Base-by-base conservation (phyloP, 2,329 filamentous ascomycete species). In the Talaromyces albobiverticillius region DNA sequence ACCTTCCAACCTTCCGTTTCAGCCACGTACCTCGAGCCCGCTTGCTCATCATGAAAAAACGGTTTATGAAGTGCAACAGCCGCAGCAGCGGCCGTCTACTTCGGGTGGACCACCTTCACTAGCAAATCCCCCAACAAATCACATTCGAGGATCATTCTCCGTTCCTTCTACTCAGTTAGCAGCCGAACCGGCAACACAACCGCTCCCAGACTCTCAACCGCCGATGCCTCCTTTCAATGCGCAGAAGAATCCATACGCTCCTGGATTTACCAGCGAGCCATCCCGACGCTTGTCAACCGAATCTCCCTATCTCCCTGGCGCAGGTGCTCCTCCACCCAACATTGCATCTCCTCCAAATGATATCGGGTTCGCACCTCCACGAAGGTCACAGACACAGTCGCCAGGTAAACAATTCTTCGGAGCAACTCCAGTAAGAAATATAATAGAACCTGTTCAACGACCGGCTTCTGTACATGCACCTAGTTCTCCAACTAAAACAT, bases 21-120 rank as follows among this genome's bases (percentile, higher is more conserved):
- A 83, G 40, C 83, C 83, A 16, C 76, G 83, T 53, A 86, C 82
- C 6, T 86, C 83, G n/a, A 86, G 83, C 65, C 83, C 83, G 14
- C 72, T 86, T 14, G 83, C 83, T 29, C 78, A 80, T 47, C 79
- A 76, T 51, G 70, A 72, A 46, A 72, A 70, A 52, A 59, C 61
- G 29, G 68, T 66, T 6, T 70, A 71, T 48, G 67, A 67, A 40
- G 60, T 64, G 1, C 61, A 64, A 25, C 60, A 61, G 2, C 42
- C 61, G 13, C 60, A 62, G 26, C 60, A 59, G 13, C 60, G 62
- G n/a, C 63, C 62, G 9, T 54, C 64, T 22, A 61, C 67, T 25
- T 62, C 61, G 6, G 57, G 64, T 31, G 61, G 53, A 14, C 34
- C 53, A 16, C 34, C 53, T 10, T 50, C 53, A 23, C 23, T 46